phyloP scores from a whole-genome alignment of 2,329 filamentous ascomycete genomes.

The Keithomyces neogunnii region DNA sequence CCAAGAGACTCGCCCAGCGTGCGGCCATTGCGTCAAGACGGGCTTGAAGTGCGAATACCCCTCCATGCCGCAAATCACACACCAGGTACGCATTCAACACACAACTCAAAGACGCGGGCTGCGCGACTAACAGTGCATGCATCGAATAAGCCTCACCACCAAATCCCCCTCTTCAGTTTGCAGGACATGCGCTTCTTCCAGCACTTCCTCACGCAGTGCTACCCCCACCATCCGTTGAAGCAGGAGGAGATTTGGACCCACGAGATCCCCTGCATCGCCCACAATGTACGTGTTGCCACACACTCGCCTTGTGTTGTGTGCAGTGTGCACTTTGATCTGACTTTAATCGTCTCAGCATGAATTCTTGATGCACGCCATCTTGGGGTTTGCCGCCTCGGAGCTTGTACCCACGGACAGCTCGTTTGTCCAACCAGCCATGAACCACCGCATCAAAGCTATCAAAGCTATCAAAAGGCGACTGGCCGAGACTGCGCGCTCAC shows the following conservation, averaged over 20 bases:
- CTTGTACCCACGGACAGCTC: constrained; percentile 42
- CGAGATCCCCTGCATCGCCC: constrained; percentile 57
- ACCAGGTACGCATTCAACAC: constrained; percentile 31
- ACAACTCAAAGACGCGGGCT: background rate
- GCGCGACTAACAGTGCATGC: constrained; percentile 1
- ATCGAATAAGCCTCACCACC: constrained; percentile 39
- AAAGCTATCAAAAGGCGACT: constrained; percentile 51
- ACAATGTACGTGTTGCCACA: constrained; percentile 40
- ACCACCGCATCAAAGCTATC: constrained; percentile 58
- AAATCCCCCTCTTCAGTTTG: constrained; percentile 49
- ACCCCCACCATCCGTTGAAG: constrained; percentile 56
- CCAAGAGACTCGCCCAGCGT: constrained; percentile 56
- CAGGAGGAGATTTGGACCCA: constrained; percentile 60
- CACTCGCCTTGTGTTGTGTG: background rate
- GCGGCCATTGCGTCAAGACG: constrained; percentile 54
- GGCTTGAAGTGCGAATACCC: constrained; percentile 58
- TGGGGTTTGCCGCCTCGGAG: constrained; percentile 60
- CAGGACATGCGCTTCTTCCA: constrained; percentile 63
- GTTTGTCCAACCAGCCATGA: constrained; percentile 49
- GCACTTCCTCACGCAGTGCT: constrained; percentile 53
- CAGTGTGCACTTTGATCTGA: background rate
- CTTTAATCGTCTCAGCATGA: constrained; percentile 38
- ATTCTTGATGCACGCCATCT: constrained; percentile 62
- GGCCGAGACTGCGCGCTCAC: constrained; percentile 29
- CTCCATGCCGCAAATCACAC: constrained; percentile 36